phyloP scores from a whole-genome alignment of 148 eudicot species.

The Silene uniflora region DNA sequence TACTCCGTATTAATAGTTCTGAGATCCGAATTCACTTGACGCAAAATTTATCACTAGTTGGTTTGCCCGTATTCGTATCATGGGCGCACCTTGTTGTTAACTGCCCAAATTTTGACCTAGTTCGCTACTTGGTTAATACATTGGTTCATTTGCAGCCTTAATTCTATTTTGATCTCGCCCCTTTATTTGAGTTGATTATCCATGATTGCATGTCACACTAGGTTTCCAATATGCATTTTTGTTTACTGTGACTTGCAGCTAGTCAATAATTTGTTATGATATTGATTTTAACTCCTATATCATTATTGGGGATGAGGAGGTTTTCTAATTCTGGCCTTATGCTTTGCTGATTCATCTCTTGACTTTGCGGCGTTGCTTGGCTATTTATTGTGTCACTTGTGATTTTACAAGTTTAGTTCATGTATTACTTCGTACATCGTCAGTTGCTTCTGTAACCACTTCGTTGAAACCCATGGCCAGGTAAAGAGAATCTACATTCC shows the following conservation, averaged over 20 bases:
- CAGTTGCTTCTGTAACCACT: constrained; percentile 8
- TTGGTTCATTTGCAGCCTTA: not conserved
- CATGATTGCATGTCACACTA: not conserved
- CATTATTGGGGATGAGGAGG: not conserved
- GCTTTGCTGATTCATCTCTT: not conserved
- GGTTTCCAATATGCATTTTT: not conserved
- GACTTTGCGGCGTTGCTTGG: not conserved
- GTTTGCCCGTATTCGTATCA: not conserved
- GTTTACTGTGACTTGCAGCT: not conserved
- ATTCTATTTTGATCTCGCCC: not conserved
- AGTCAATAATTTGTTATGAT: not conserved
- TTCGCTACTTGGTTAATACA: not conserved
- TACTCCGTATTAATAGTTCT: too few species aligned
- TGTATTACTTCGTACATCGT: not conserved
- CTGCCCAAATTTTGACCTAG: not conserved
- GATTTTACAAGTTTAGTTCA: not conserved
- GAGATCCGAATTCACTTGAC: too few species aligned
- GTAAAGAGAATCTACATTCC: constrained; percentile 97
- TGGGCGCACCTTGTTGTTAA: not conserved
- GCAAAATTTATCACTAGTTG: not conserved
- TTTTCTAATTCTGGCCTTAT: not conserved
- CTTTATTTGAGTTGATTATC: not conserved
- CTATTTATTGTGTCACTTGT: not conserved
- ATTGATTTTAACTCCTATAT: not conserved
- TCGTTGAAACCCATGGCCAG: constrained; percentile 39